A percentile compares a stretch with the other conserved stretches of the same genome.
Conservation (phyloP, 2,329 filamentous ascomycete species). For the Alternaria conjuncta region DNA sequence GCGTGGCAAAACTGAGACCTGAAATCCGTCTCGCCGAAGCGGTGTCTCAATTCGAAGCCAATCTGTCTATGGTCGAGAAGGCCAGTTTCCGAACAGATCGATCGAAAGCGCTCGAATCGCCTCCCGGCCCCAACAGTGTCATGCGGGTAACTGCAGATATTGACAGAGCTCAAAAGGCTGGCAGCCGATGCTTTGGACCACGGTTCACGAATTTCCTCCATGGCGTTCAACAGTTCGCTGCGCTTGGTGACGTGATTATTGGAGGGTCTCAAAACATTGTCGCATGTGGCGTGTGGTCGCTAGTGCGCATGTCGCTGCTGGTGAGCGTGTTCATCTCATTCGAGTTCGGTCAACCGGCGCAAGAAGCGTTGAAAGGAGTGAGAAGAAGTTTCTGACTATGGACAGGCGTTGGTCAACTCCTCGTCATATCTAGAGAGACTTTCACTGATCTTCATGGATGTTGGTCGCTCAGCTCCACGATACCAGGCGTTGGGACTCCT, state of each 20-base stretch:
- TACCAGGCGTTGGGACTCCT: constrained; percentile 49
- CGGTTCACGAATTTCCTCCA: constrained; percentile 52
- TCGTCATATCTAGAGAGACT: constrained; percentile 49
- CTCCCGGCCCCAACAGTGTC: not conserved
- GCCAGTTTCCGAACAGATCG: not conserved
- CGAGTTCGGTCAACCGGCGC: not conserved
- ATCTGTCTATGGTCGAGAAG: not conserved
- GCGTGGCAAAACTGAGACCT: not conserved
- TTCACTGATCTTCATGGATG: constrained; percentile 49
- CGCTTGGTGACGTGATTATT: constrained; percentile 51
- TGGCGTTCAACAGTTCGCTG: constrained; percentile 53
- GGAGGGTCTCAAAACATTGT: constrained; percentile 55
- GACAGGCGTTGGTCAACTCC: constrained; percentile 38
- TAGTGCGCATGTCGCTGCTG: constrained; percentile 51
- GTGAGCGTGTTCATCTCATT: constrained; percentile 33
- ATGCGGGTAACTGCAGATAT: constrained; percentile 49
- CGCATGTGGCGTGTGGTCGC: constrained; percentile 55
- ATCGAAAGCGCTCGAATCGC: not conserved
- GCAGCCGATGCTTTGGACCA: constrained; percentile 48
- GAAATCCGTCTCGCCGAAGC: not conserved
- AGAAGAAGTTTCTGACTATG: no score
- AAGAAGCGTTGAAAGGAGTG: not conserved
- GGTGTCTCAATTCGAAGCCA: not conserved
- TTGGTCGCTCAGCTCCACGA: constrained; percentile 50
- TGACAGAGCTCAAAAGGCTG: constrained; percentile 31